These are phyloP conservation scores for Cadophora malorum DNA, from an alignment of 2,329 filamentous ascomycete species.

Conservation along the genomic window DNA sequence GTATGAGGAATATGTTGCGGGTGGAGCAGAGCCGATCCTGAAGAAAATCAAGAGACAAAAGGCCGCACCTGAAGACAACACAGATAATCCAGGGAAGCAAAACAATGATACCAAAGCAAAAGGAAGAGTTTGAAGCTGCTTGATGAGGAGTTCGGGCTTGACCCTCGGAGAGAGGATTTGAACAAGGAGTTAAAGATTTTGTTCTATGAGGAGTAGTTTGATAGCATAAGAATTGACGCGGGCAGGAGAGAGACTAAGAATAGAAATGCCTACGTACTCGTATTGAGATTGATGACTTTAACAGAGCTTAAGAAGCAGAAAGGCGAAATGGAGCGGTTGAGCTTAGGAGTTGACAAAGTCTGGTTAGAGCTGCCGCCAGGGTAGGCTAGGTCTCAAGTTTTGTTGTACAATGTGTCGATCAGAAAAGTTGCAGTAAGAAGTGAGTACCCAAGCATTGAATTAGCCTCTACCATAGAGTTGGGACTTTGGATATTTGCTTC, in stretches of 20 bases:
- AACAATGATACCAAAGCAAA: neutral
- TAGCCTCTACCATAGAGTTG: no score
- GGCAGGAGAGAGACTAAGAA: neutral
- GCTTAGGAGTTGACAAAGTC: no score
- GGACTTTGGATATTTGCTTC: no score
- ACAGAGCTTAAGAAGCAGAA: no score
- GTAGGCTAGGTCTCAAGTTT: no score
- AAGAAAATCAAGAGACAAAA: slow-evolving; percentile 38
- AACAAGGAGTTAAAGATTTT: slow-evolving; percentile 37
- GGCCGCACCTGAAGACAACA: slow-evolving; percentile 8
- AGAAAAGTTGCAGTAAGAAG: no score
- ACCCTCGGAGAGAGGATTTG: slow-evolving; percentile 32
- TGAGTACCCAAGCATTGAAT: no score
- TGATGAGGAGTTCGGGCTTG: slow-evolving; percentile 22
- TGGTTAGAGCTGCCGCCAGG: no score
- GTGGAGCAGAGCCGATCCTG: slow-evolving; percentile 33
- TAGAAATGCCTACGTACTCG: neutral
- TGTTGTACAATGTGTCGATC: no score
- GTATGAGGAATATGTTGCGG: slow-evolving; percentile 30
- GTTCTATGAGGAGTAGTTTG: slow-evolving; percentile 33
- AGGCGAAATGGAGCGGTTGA: no score
- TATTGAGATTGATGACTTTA: neutral
- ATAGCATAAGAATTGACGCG: neutral
- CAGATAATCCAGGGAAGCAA: neutral
- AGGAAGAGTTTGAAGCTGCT: slow-evolving; percentile 7